Conservation (phyloP, 2,329 filamentous ascomycete genomes). For the Plenodomus biglobosus region DNA sequence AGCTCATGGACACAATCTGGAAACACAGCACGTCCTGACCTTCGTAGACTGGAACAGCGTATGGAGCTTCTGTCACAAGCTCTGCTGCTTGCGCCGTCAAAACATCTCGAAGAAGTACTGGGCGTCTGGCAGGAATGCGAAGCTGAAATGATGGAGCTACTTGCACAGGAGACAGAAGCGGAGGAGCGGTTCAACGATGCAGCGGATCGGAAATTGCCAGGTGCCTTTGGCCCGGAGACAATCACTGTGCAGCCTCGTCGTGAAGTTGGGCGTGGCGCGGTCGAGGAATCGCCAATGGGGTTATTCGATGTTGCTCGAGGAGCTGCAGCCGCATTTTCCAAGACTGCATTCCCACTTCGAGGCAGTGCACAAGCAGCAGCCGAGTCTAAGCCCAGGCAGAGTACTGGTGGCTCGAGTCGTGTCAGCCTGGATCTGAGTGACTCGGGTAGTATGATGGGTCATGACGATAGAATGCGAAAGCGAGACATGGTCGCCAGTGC, state of each 20-base stretch:
- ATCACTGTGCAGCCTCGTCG: constrained; percentile 43
- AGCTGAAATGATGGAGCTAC: constrained; percentile 69
- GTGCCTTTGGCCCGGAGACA: constrained; percentile 47
- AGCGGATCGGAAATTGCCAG: constrained; percentile 59
- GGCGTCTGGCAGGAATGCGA: constrained; percentile 76
- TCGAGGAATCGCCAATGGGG: constrained; percentile 55
- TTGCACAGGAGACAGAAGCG: constrained; percentile 66
- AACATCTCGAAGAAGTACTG: constrained; percentile 72
- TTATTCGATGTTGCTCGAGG: constrained; percentile 56
- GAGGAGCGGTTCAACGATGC: constrained; percentile 72
- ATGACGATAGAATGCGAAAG: constrained; percentile 59
- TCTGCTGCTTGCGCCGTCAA: constrained; percentile 69
- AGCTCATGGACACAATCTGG: constrained; percentile 31
- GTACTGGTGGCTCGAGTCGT: constrained; percentile 14
- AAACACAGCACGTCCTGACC: constrained; percentile 54
- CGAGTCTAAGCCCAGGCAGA: constrained; percentile 1
- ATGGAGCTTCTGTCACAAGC: constrained; percentile 78
- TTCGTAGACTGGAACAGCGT: constrained; percentile 76
- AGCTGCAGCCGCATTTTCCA: constrained; percentile 52
- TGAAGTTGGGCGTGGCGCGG: constrained; percentile 46
- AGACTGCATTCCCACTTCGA: constrained; percentile 51
- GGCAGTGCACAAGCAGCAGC: constrained; percentile 16
- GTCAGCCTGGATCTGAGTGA: constrained; percentile 42
- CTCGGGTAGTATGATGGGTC: constrained; percentile 35
- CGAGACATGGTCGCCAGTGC: constrained; percentile 71